phyloP scores from a whole-genome alignment of 345 rosid genomes.

The Noccaea caerulescens region DNA sequence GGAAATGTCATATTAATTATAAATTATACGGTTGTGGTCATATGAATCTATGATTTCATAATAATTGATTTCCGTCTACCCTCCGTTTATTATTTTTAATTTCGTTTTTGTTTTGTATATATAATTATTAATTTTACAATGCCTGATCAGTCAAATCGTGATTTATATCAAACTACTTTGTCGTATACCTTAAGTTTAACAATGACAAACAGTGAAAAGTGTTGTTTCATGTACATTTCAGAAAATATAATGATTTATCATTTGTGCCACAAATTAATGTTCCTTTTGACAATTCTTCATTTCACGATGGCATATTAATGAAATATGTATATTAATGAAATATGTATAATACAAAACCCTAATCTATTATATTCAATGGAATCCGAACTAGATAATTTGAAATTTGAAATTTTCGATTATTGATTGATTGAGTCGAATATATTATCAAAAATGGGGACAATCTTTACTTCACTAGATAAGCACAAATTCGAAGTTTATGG shows the following conservation, averaged over 20 bases:
- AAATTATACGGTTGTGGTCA: background rate
- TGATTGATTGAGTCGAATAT: background rate
- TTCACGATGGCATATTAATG: too few relatives aligned
- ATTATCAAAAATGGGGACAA: background rate
- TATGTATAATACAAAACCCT: too few relatives aligned
- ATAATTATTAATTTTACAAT: background rate
- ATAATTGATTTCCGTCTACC: background rate
- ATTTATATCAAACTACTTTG: background rate
- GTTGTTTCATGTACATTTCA: background rate
- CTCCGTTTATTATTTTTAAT: background rate
- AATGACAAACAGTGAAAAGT: too few relatives aligned
- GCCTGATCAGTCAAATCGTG: background rate
- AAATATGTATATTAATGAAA: too few relatives aligned
- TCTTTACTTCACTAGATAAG: background rate
- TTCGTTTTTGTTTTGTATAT: background rate
- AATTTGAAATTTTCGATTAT: background rate
- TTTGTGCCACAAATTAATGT: constrained; percentile 2
- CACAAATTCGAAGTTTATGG: background rate
- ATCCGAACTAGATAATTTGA: too few relatives aligned
- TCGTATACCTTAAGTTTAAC: background rate
- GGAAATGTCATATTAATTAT: background rate
- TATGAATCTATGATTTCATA: background rate
- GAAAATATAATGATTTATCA: background rate
- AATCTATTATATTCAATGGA: too few relatives aligned
- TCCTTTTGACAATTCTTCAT: too few relatives aligned